Evolutionary conservation across 176 grass and related monocot genomes (phyloP).

Genomic region (Sorghum bicolor): Sorghum_bicolor_NCBIv3 NC_012873.2:8267001-8267500

Average conservation of each 20-base stretch:
- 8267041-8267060: background rate
- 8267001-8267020: background rate
- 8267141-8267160: background rate
- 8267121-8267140: slow-evolving; percentile 5
- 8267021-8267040: background rate
- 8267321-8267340: slow-evolving; percentile 49
- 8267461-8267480: too few relatives aligned
- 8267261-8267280: slow-evolving; percentile 40
- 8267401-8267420: slow-evolving; percentile 59
- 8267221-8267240: background rate
- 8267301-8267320: slow-evolving; percentile 56
- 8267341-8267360: slow-evolving; percentile 29
- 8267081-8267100: slow-evolving; percentile 15
- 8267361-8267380: slow-evolving; percentile 48
- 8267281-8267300: slow-evolving; percentile 43
- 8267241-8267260: slow-evolving; percentile 6
- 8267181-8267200: background rate
- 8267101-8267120: background rate
- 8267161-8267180: background rate
- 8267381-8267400: slow-evolving; percentile 38
- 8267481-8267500: too few relatives aligned
- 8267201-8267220: background rate
- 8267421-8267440: slow-evolving; percentile 9
- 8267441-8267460: slow-evolving; percentile 10
- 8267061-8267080: too few relatives aligned